These are phyloP conservation scores for Paraphaeosphaeria minitans DNA, from an alignment of 2,329 filamentous ascomycete genomes.

Conservation along the genomic window DNA sequence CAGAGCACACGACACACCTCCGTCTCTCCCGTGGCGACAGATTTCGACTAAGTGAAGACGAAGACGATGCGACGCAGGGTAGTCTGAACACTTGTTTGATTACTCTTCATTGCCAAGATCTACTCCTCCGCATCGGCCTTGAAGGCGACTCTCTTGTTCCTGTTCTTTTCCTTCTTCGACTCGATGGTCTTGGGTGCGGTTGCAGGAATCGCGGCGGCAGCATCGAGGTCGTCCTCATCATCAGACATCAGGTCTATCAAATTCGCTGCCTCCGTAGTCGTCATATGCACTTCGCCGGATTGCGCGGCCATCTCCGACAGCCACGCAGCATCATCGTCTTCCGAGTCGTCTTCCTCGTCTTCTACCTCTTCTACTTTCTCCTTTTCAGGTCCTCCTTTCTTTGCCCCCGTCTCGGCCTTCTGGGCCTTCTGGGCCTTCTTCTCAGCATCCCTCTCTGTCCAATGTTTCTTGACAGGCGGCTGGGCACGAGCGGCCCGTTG, in stretches of 20 bases:
- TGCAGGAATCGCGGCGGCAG: neutral
- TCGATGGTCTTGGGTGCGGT: neutral
- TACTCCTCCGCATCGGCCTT: neutral
- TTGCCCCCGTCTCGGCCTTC: neutral
- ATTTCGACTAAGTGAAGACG: neutral
- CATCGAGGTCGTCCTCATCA: slow-evolving; percentile 1
- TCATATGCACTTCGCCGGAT: slow-evolving; percentile 1
- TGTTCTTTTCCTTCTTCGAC: neutral
- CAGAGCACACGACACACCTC: neutral
- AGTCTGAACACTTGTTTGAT: neutral
- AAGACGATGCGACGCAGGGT: neutral
- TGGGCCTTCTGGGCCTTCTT: neutral
- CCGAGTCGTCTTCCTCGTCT: slow-evolving; percentile 2
- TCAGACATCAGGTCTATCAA: slow-evolving; percentile 5
- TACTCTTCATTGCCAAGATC: neutral
- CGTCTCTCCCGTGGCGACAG: neutral
- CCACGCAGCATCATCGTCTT: slow-evolving; percentile 7
- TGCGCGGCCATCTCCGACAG: neutral
- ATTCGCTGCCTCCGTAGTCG: neutral
- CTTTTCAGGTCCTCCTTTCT: neutral
- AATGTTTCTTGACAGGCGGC: neutral
- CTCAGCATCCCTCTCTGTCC: neutral
- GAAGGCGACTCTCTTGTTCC: neutral
- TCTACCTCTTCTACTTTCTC: neutral
- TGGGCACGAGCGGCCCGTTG: neutral